Evolutionary conservation across 805 yeast genomes (phyloP).

Genomic region (Metschnikowia proteae): DNA sequence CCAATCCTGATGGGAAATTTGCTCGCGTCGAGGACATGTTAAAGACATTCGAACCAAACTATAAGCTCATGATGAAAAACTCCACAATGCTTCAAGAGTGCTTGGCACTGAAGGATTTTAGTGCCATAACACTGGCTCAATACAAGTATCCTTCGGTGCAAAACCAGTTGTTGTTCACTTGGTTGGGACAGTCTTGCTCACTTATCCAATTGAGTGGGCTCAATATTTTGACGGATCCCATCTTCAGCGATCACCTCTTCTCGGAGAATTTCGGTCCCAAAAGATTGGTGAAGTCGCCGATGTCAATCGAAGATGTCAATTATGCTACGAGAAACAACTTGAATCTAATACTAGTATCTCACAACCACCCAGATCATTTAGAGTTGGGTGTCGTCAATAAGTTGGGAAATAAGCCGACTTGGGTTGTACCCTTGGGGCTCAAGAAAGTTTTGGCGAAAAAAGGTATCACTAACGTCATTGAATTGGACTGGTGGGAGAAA

Average conservation of each 20-base stretch:
- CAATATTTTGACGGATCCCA: constrained; percentile 83
- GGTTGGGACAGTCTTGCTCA: constrained; percentile 93
- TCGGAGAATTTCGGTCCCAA: constrained; percentile 71
- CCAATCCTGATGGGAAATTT: constrained; percentile 36
- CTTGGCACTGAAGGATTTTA: constrained; percentile 7
- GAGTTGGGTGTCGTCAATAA: constrained; percentile 57
- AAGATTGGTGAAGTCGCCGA: constrained; percentile 76
- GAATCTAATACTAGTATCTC: constrained; percentile 76
- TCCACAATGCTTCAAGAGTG: constrained; percentile 29
- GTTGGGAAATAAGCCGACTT: constrained; percentile 55
- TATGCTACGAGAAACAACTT: constrained; percentile 51
- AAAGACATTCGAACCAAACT: constrained; percentile 58
- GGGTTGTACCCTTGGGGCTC: constrained; percentile 89
- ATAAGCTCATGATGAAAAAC: constrained; percentile 40
- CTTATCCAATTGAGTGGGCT: constrained; percentile 65
- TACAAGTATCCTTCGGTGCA: constrained; percentile 14
- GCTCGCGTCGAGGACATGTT: constrained; percentile 47
- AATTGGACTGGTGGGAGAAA: constrained; percentile 91
- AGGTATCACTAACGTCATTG: constrained; percentile 62
- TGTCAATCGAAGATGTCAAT: constrained; percentile 51
- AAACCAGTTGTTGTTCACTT: constrained; percentile 64
- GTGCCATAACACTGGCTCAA: not conserved
- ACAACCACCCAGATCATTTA: constrained; percentile 93
- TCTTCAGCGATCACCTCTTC: constrained; percentile 64
- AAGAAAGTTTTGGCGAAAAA: constrained; percentile 51